A percentile compares a stretch with the other conserved stretches of the same genome.
Conservation (phyloP, 192 early-diverging fungal species). For the Cladochytrium replicatum region DNA sequence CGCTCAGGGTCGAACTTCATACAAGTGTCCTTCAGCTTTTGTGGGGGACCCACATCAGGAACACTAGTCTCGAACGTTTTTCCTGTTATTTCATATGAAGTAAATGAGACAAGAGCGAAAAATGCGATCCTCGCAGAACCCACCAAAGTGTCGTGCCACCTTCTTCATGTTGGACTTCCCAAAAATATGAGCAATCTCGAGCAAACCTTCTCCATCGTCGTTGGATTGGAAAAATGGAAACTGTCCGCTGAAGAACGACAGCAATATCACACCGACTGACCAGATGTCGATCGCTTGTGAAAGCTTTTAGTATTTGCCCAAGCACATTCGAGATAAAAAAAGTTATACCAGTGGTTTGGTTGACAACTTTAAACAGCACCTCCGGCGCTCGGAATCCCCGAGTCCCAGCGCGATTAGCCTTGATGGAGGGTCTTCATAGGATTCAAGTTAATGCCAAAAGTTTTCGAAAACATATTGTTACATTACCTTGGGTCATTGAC, state of each 20-base stretch:
- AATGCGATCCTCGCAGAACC: constrained; percentile 11
- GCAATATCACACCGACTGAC: constrained; percentile 80
- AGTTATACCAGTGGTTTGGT: constrained; percentile 65
- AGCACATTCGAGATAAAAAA: neutral
- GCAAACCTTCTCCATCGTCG: constrained; percentile 75
- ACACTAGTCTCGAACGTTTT: constrained; percentile 1
- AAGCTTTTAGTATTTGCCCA: constrained; percentile 6
- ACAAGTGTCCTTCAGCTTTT: constrained; percentile 19
- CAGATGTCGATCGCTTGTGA: constrained; percentile 76
- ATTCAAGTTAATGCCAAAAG: too few relatives aligned
- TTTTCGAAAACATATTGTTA: neutral
- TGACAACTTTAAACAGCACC: constrained; percentile 66
- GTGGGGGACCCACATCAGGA: neutral
- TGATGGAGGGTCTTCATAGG: constrained; percentile 48
- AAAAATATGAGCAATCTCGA: constrained; percentile 75
- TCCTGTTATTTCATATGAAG: constrained; percentile 2
- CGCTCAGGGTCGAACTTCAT: constrained; percentile 26
- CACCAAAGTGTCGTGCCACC: constrained; percentile 53
- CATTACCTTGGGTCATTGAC: constrained; percentile 45
- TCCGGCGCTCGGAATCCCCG: constrained; percentile 91
- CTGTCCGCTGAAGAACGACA: constrained; percentile 64
- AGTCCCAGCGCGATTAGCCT: constrained; percentile 84
- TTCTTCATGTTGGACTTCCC: constrained; percentile 66
- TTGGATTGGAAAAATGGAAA: constrained; percentile 87
- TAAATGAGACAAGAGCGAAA: neutral